phyloP scores from a whole-genome alignment of 768 basidiomycete genomes.

The Tylopilus intermedius region DNA sequence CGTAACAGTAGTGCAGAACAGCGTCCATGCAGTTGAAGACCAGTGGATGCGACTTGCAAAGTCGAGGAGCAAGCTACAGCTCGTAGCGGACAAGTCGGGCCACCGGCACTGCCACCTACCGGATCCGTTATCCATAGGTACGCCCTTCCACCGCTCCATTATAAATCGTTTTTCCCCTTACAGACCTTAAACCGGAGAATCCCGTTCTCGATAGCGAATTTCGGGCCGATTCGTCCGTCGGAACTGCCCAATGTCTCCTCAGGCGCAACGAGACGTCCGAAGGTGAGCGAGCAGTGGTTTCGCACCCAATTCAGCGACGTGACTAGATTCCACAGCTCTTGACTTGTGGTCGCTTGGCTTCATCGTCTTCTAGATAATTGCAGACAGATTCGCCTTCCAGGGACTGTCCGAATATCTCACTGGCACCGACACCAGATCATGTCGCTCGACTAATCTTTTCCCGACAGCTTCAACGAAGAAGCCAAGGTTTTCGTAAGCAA shows the following conservation, averaged over 20 bases:
- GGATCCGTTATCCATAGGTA: no score
- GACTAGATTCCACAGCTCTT: conserved; percentile 45
- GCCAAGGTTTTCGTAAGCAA: conserved; percentile 76
- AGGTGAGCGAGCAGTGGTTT: conserved; percentile 45
- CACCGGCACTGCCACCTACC: no score
- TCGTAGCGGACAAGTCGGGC: no score
- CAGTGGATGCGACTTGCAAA: no score
- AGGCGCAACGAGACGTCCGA: conserved; percentile 67
- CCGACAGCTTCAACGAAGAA: conserved; percentile 75
- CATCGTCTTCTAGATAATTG: conserved; percentile 88
- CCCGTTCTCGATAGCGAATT: conserved; percentile 81
- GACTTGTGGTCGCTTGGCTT: conserved; percentile 97
- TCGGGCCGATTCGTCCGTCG: conserved; percentile 78
- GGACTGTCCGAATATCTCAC: conserved; percentile 90
- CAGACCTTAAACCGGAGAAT: no score
- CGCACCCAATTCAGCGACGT: not conserved
- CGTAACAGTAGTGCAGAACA: no score
- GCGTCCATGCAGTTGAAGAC: no score
- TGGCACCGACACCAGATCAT: conserved; percentile 95
- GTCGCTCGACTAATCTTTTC: conserved; percentile 79
- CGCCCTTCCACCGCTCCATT: no score
- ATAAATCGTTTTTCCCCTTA: no score
- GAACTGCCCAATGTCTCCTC: conserved; percentile 85
- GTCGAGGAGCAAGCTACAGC: no score
- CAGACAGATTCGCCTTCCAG: conserved; percentile 87